phyloP scores from a whole-genome alignment of 352 stramenopile species.

The Globisporangium uncinulatum region DNA sequence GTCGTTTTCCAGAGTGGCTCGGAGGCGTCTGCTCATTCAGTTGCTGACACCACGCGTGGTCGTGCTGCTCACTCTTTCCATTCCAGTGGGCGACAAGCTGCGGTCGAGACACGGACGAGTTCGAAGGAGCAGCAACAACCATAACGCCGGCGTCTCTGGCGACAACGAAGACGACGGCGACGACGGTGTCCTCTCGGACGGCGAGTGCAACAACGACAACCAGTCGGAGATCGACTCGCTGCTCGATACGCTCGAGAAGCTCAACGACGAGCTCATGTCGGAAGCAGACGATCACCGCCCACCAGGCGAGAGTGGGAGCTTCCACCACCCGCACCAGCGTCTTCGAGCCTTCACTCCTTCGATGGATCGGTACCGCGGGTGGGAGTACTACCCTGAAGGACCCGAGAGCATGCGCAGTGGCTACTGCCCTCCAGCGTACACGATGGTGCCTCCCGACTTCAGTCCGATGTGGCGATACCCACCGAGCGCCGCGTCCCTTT shows the following conservation, averaged over 20 bases:
- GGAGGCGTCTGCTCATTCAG: slow-evolving; percentile 13
- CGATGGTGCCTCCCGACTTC: slow-evolving; percentile 1
- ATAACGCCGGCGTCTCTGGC: slow-evolving; percentile 3
- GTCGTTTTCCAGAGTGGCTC: slow-evolving; percentile 25
- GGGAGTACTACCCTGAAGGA: slow-evolving; percentile 3
- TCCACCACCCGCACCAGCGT: not conserved
- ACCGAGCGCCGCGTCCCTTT: not conserved
- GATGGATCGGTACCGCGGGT: slow-evolving; percentile 7
- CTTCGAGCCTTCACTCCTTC: not conserved
- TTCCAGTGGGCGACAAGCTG: slow-evolving; percentile 8
- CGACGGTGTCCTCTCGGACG: slow-evolving; percentile 4
- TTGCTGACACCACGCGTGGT: not conserved
- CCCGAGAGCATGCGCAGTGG: not conserved
- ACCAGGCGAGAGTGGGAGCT: not conserved
- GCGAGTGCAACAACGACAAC: slow-evolving; percentile 2
- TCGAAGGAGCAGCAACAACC: slow-evolving; percentile 3
- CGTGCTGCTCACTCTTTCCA: not conserved
- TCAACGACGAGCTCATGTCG: slow-evolving; percentile 19
- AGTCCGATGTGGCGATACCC: slow-evolving; percentile 8
- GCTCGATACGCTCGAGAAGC: slow-evolving; percentile 16
- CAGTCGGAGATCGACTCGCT: slow-evolving; percentile 14
- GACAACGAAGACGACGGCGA: slow-evolving; percentile 5
- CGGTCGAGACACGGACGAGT: slow-evolving; percentile 1
- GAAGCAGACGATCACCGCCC: slow-evolving; percentile 17
- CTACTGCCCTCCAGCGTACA: slow-evolving; percentile 7